Evolutionary conservation across 805 yeast species (phyloP).

Genomic region (Candida quercuum): DNA sequence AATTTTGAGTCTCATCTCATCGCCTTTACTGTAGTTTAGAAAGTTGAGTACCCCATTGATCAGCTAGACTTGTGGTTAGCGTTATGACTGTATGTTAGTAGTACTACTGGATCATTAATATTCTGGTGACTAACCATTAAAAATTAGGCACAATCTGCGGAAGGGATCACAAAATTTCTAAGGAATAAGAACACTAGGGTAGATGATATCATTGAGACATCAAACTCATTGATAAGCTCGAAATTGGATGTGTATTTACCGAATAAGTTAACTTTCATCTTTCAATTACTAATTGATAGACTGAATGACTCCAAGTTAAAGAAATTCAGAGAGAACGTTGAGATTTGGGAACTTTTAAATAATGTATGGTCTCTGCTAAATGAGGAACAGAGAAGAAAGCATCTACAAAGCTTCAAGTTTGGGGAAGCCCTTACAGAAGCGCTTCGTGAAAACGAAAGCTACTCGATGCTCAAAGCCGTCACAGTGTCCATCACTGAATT

Average conservation of each 20-base stretch:
- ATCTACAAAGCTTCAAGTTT: conserved; percentile 37
- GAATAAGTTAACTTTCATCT: conserved; percentile 44
- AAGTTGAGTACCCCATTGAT: too few species aligned
- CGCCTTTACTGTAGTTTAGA: not conserved
- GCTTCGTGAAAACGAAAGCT: conserved; percentile 8
- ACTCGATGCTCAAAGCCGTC: too few species aligned
- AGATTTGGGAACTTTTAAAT: conserved; percentile 48
- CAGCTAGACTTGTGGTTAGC: too few species aligned
- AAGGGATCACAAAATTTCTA: conserved; percentile 49
- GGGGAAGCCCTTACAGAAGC: conserved; percentile 30
- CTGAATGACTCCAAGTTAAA: conserved; percentile 42
- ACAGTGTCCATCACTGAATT: too few species aligned
- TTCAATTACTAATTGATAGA: conserved; percentile 58
- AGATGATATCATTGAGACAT: conserved; percentile 34
- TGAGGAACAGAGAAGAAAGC: conserved; percentile 31
- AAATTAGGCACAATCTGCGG: conserved; percentile 34
- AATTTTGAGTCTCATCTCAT: too few species aligned
- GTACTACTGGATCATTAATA: not conserved
- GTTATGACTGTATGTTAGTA: not conserved
- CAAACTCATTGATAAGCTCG: conserved; percentile 29
- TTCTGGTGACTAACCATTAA: too few species aligned
- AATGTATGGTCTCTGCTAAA: conserved; percentile 31
- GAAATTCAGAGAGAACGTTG: conserved; percentile 35
- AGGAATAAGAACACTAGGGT: conserved; percentile 47
- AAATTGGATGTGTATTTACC: conserved; percentile 43